A percentile compares a stretch with the other conserved stretches of the same genome.
These are phyloP conservation scores for Combretum micranthum DNA, from an alignment of 345 rosid species.

Conservation along the genomic window DNA sequence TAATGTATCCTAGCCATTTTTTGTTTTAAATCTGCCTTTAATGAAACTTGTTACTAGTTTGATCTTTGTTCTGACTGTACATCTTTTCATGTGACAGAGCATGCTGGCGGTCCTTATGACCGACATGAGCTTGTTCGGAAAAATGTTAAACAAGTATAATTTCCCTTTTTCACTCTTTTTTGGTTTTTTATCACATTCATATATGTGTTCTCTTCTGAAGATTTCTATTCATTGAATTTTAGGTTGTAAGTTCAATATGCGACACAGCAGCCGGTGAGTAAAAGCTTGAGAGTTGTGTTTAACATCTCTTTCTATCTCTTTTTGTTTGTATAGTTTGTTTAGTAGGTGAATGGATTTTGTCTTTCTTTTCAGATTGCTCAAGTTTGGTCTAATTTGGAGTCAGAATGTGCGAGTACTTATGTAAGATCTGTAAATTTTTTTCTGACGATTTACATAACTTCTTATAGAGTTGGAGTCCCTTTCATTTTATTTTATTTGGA, in stretches of 20 bases:
- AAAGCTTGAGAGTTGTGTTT: slow-evolving; percentile 11
- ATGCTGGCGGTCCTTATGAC: slow-evolving; percentile 45
- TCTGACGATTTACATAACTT: slow-evolving; percentile 68
- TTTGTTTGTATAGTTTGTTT: neutral
- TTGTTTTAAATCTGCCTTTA: neutral
- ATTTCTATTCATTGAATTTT: slow-evolving; percentile 5
- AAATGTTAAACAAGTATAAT: slow-evolving; percentile 57
- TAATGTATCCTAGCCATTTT: neutral
- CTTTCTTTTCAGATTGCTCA: slow-evolving; percentile 43
- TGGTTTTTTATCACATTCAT: neutral
- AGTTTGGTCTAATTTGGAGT: slow-evolving; percentile 92
- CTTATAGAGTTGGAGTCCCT: slow-evolving; percentile 1
- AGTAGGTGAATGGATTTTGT: neutral
- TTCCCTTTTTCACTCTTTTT: neutral
- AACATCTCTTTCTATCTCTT: neutral
- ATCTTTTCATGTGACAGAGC: slow-evolving; percentile 31
- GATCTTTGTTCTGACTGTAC: slow-evolving; percentile 10
- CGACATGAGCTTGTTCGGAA: slow-evolving; percentile 78
- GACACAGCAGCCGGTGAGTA: slow-evolving; percentile 86
- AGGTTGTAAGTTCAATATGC: slow-evolving; percentile 90
- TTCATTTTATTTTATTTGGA: neutral
- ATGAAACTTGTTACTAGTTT: slow-evolving; percentile 2
- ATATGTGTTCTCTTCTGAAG: slow-evolving; percentile 7
- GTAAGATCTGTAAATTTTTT: slow-evolving; percentile 81
- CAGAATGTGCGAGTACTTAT: slow-evolving; percentile 93